Conservation (phyloP, 306 rosid species). For the Arachis hypogaea region DNA sequence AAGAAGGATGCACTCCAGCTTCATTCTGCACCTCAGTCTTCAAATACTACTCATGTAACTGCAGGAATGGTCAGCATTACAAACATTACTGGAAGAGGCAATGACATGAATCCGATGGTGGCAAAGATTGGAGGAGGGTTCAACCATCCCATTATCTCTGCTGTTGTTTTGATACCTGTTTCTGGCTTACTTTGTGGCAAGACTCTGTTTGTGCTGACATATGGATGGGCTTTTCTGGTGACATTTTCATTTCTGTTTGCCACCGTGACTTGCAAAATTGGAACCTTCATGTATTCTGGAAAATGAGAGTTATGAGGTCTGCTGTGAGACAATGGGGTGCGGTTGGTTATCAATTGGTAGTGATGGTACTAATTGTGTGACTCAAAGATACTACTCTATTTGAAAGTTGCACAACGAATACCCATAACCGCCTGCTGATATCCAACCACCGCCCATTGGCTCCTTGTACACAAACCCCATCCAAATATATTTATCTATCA, state of each 20-base stretch:
- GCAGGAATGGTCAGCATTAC: constrained; percentile 86
- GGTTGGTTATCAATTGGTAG: constrained; percentile 15
- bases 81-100: constrained; percentile 52
- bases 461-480: too few relatives aligned
- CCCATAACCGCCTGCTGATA: too few relatives aligned
- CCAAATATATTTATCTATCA: too few relatives aligned
- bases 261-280: constrained; percentile 69
- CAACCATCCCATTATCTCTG: constrained; percentile 39
- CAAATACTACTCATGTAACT: constrained; percentile 67
- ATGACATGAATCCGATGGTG: constrained; percentile 55
- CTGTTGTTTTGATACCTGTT: constrained; percentile 49
- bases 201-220: constrained; percentile 59
- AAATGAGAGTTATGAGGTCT: constrained; percentile 33
- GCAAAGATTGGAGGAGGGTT: constrained; percentile 71
- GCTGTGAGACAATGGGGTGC: constrained; percentile 21
- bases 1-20: constrained; percentile 58
- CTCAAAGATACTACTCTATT: neutral
- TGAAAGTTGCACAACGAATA: too few relatives aligned
- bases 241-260: constrained; percentile 71
- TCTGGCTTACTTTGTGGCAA: constrained; percentile 55
- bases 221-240: constrained; percentile 68
- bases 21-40: constrained; percentile 62
- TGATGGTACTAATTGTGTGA: constrained; percentile 36
- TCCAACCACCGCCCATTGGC: too few relatives aligned
- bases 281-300: constrained; percentile 60